Base-by-base conservation (phyloP, 1,284 basidiomycete species). In the Cryptococcus sp. region DNA sequence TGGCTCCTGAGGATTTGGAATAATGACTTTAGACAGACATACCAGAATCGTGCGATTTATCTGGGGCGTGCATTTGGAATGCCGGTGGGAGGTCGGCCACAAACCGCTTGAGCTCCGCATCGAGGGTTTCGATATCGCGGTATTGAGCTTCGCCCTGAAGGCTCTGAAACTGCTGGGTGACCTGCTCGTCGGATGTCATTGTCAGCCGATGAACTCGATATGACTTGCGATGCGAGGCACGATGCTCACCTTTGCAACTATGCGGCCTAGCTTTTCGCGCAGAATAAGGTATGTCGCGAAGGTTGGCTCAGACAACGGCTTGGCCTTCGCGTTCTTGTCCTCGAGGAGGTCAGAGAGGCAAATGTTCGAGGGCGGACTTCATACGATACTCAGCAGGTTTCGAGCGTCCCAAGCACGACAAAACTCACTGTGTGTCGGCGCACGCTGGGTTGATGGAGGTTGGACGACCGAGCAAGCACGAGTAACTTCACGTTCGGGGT, bases 141-240 rank as follows among this genome's bases (percentile, higher is more conserved):
- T 96, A 96, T 65, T 88, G 87, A 54, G 86, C 87, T 54, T 83
- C 83, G 25, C 85, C 84, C 50, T 86, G 83, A 20, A 94, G 86
- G 77, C 90, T 87, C 74, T 96, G 93, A 78, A 94, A 96, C 76
- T 93, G 90, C 67, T 92, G 89, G 38, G 91, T 91, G 69, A 96
- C 91, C 55, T 68, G 54, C 17, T 5, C 7, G 19, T 19, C 19
- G 15, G 16, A 13, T 17, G 8, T 20, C 17, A 22, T 48, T 17
- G 20, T 25, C 47, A 27, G 16, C 38, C 20, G 10, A 25, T 23
- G 17, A 20, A 15, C n/a, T 17, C 19, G 15, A 15, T 42, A 35
- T 35, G 8, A 35, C 8, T 10, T 35, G 30, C 7, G 13, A 48
- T 19, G 4, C 15, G 23, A 38, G 23, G 23, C n/a, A 30, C 23